These are phyloP conservation scores for Kockovaella imperatae DNA, from an alignment of 768 basidiomycete genomes.

Conservation along the genomic window DNA sequence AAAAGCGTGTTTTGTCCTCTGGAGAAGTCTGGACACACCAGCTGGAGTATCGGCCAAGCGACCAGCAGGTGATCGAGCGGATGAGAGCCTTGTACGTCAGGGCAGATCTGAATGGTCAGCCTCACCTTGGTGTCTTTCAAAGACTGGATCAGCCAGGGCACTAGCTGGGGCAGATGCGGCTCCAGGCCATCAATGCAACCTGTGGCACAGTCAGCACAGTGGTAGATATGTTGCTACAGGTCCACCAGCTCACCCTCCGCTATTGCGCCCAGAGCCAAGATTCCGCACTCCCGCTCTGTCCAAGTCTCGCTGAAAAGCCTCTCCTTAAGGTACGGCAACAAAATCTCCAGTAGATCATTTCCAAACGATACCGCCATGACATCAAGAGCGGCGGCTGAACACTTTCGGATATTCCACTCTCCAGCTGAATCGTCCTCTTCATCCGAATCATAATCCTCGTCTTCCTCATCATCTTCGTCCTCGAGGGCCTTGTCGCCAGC, in stretches of 20 bases:
- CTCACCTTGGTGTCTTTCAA: constrained; percentile 83
- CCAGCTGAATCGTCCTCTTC: constrained; percentile 95
- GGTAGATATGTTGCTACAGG: not conserved
- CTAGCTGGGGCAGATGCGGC: constrained; percentile 83
- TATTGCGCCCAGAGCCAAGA: constrained; percentile 93
- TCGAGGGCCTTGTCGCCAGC: constrained; percentile 65
- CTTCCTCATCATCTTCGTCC: constrained; percentile 76
- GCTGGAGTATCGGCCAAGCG: constrained; percentile 93
- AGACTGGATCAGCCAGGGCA: constrained; percentile 86
- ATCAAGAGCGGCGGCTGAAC: constrained; percentile 93
- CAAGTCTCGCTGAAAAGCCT: constrained; percentile 88
- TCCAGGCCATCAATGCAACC: constrained; percentile 95
- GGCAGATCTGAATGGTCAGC: not conserved
- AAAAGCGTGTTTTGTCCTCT: constrained; percentile 83
- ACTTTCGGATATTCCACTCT: constrained; percentile 98
- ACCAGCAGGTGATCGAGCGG: constrained; percentile 98
- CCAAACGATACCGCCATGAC: constrained; percentile 91
- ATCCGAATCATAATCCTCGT: constrained; percentile 77
- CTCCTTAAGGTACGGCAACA: constrained; percentile 81
- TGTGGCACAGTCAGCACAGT: constrained; percentile 38
- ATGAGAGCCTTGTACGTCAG: constrained; percentile 66
- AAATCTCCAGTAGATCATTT: constrained; percentile 76
- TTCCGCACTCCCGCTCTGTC: constrained; percentile 90
- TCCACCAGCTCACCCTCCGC: constrained; percentile 85
- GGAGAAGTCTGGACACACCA: constrained; percentile 72